These are phyloP conservation scores for Datisca glomerata DNA, from an alignment of 306 rosid species.

Conservation along the genomic window DNA sequence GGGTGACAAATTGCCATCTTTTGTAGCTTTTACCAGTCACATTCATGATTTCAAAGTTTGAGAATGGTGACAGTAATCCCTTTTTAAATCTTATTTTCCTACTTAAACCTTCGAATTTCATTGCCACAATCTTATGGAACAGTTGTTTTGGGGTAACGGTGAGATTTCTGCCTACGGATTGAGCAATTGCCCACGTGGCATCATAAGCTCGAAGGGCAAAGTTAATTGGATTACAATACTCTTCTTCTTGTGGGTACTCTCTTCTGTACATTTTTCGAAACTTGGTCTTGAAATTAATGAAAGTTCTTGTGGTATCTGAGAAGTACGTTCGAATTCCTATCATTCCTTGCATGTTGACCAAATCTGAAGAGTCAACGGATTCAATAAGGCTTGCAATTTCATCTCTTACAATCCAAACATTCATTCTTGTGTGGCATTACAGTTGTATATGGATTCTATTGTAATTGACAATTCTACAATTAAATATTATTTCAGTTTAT, in stretches of 20 bases:
- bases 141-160: constrained; percentile 9
- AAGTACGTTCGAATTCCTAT: constrained; percentile 39
- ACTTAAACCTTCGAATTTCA: constrained; percentile 26
- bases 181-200: constrained; percentile 19
- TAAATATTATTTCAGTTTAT: too few relatives aligned
- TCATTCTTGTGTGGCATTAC: too few relatives aligned
- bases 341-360: constrained; percentile 40
- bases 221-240: constrained; percentile 31
- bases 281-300: constrained; percentile 24
- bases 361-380: constrained; percentile 30
- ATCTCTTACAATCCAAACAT: constrained; percentile 43
- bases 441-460: too few relatives aligned
- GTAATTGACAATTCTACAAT: too few relatives aligned
- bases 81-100: constrained; percentile 28
- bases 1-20: constrained; percentile 36
- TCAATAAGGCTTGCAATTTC: constrained; percentile 34
- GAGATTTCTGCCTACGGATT: constrained; percentile 16
- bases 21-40: constrained; percentile 39
- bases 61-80: constrained; percentile 12
- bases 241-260: constrained; percentile 46
- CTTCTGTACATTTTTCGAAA: constrained; percentile 23
- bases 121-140: constrained; percentile 11
- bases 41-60: constrained; percentile 30
- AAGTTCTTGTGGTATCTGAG: constrained; percentile 10
- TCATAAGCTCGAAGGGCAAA: constrained; percentile 43